Conservation (phyloP, 163 green algal species). For the Scenedesmus sp. region DNA sequence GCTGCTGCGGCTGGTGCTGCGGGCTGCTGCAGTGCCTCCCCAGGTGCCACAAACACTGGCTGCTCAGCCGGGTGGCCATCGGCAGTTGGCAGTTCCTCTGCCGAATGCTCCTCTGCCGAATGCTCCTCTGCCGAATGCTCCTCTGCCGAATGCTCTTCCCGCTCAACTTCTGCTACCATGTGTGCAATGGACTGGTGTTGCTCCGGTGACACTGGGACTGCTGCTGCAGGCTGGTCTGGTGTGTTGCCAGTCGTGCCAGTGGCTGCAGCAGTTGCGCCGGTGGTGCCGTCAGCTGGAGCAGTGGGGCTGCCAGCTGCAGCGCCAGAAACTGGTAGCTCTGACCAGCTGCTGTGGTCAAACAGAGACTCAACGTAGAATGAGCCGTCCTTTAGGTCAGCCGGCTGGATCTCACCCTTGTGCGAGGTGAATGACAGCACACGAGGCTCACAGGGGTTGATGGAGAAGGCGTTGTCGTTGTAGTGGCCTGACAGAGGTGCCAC, state of each 20-base stretch:
- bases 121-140: too few relatives aligned
- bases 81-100: not conserved
- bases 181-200: not conserved
- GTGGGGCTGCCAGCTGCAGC: not conserved
- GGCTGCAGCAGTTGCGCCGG: not conserved
- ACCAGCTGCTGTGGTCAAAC: slow-evolving; percentile 44
- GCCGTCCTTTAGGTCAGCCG: not conserved
- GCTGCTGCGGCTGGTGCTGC: not conserved
- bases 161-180: not conserved
- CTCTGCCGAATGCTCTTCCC: too few relatives aligned
- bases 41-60: not conserved
- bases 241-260: not conserved
- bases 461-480: slow-evolving; percentile 40
- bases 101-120: not conserved
- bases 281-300: too few relatives aligned
- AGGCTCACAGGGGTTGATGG: slow-evolving; percentile 33
- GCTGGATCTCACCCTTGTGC: not conserved
- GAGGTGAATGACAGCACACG: slow-evolving; percentile 14
- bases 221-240: not conserved
- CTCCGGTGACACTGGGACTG: not conserved
- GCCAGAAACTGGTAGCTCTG: not conserved
- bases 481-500: not conserved
- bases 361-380: slow-evolving; percentile 33
- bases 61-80: not conserved
- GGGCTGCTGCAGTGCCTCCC: not conserved